Conservation (phyloP, 176 grass and related monocot genomes). For the Bothriochloa decipiens region DNA sequence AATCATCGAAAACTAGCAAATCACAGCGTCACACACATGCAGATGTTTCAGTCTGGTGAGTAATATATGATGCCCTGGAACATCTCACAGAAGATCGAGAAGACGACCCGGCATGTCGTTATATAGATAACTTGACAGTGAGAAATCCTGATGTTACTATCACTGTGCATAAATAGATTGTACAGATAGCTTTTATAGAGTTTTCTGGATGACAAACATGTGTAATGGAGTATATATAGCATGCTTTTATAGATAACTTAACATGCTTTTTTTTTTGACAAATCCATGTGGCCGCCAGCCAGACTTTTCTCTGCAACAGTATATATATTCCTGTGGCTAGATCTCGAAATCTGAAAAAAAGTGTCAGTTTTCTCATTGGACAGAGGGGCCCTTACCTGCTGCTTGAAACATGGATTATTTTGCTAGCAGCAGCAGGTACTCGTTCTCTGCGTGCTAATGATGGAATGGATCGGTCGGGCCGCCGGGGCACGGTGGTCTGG, state of each 20-base stretch:
- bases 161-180: background rate
- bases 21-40: background rate
- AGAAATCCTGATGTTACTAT: background rate
- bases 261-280: too few species aligned
- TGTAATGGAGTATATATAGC: background rate
- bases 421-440: background rate
- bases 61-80: background rate
- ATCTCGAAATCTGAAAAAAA: constrained; percentile 27
- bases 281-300: constrained; percentile 5
- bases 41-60: constrained; percentile 17
- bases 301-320: constrained; percentile 12
- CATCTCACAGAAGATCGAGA: background rate
- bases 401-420: constrained; percentile 2
- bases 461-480: background rate
- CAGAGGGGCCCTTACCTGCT: background rate
- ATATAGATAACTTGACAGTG: background rate
- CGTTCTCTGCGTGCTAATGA: constrained; percentile 11
- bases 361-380: constrained; percentile 28
- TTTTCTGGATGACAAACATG: constrained; percentile 5
- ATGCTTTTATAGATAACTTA: too few species aligned
- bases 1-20: constrained; percentile 9
- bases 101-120: background rate
- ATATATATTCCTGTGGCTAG: constrained; percentile 25
- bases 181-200: background rate
- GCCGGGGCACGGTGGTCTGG: too few species aligned